Evolutionary conservation across 495 filamentous ascomycete species (phyloP), one percentile per base, ranked within the genome.

Genomic region (Talaromyces ruber): DNA sequence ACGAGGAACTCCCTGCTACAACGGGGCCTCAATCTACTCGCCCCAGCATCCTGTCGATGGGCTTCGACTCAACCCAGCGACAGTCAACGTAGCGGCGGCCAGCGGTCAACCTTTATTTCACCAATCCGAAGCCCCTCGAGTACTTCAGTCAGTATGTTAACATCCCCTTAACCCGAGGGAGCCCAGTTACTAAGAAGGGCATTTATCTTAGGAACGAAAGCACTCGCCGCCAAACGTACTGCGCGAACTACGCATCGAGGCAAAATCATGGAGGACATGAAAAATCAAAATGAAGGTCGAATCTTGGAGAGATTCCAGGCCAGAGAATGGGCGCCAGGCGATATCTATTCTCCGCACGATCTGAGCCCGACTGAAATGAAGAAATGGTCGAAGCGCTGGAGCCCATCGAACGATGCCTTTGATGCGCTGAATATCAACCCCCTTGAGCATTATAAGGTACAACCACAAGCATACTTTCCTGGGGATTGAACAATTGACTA

Each of bases 331-430:
- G 76, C 74, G 65, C 64, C 74, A 9, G 94, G 94, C 68, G 92
- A 97, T 71, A 79, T 95, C 53, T 97, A 97, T 73, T 82, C 92
- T 45, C 95, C 95, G 45, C 89, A 92, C 71, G 94, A 98, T 79
- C 74, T 98, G 59, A 86, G 82, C 61, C 76, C 84, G 7, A 71
- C 76, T 60, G 91, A 96, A 81, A 86, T 87, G 84, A 76, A 71
- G 71, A 91, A 89, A 75, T 88, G 84, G 79, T 79, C 76, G 63
- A 73, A 78, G 67, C 77, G 75, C 67, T 66, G 72, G 59, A 72
- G 70, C 60, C 81, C 81, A 57, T 66, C 67, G 26, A 72, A 65
- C 50, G 95, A 98, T 75, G 82, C 85, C 24, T 86, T 98, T 67
- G 92, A 97, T 74, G 72, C 85, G 28, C 71, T 98, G 73, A 88